phyloP scores from a whole-genome alignment of 768 basidiomycete genomes.

The Rhodotorula toruloides region DNA sequence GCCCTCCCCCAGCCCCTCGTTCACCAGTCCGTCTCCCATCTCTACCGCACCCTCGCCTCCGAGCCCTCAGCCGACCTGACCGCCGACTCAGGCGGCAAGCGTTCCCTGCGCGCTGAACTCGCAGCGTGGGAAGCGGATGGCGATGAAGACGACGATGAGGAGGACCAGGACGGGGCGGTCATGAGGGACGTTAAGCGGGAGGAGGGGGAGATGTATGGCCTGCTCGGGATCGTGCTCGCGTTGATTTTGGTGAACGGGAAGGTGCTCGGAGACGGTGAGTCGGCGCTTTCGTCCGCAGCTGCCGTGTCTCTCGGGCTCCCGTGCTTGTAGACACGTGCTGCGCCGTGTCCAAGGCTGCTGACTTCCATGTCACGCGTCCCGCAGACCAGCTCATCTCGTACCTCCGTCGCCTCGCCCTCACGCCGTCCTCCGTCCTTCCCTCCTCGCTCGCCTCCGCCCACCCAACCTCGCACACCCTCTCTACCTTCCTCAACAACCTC shows the following conservation, averaged over 20 bases:
- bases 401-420: constrained; percentile 65
- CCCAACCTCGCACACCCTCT: constrained; percentile 55
- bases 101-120: constrained; percentile 5
- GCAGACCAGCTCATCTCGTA: constrained; percentile 67
- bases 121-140: constrained; percentile 50
- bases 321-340: background rate
- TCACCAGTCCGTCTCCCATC: background rate
- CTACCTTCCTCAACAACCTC: constrained; percentile 62
- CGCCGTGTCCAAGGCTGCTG: background rate
- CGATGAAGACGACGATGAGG: constrained; percentile 52
- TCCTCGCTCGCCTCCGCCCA: constrained; percentile 49
- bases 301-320: too few species aligned
- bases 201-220: constrained; percentile 63
- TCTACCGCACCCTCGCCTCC: constrained; percentile 31
- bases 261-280: constrained; percentile 67
- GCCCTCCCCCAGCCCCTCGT: constrained; percentile 53
- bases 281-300: too few species aligned
- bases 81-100: background rate
- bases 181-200: constrained; percentile 65
- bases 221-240: constrained; percentile 74
- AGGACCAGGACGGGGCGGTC: constrained; percentile 51
- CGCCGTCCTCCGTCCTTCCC: constrained; percentile 53
- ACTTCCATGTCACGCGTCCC: too few species aligned
- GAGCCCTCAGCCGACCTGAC: background rate
- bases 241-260: constrained; percentile 77